Percentiles rank a stretch among this genome's conserved stretches.
Evolutionary conservation across 1,284 basidiomycete genomes (phyloP).

Genomic region (Gymnopus androsaceus): DNA sequence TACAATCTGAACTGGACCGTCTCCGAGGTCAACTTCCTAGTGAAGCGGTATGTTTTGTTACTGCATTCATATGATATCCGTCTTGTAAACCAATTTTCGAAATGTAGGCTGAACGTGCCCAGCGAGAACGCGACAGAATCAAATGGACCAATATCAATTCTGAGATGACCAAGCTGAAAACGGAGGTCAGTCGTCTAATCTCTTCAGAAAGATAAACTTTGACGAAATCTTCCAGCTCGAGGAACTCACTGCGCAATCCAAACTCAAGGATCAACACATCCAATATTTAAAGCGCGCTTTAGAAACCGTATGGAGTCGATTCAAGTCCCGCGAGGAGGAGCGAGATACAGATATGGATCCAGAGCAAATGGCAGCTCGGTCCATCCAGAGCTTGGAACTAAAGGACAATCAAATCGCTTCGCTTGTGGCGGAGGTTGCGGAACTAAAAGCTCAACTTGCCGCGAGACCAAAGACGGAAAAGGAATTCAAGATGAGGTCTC

Average conservation of each 20-base stretch:
- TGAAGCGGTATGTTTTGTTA: slow-evolving; percentile 52
- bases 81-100: slow-evolving; percentile 11
- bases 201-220: too few species aligned
- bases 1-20: slow-evolving; percentile 74
- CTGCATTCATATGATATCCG: not conserved
- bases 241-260: slow-evolving; percentile 52
- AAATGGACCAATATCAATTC: slow-evolving; percentile 79
- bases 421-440: slow-evolving; percentile 54
- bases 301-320: slow-evolving; percentile 81
- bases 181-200: slow-evolving; percentile 48
- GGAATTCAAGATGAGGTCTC: slow-evolving; percentile 68
- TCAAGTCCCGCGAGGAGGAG: slow-evolving; percentile 53
- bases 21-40: slow-evolving; percentile 56
- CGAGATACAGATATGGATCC: slow-evolving; percentile 62
- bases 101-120: slow-evolving; percentile 72
- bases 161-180: slow-evolving; percentile 74
- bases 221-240: slow-evolving; percentile 54
- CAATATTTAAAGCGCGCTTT: slow-evolving; percentile 80
- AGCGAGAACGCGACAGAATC: slow-evolving; percentile 71
- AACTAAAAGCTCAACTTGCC: slow-evolving; percentile 52
- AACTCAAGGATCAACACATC: slow-evolving; percentile 72
- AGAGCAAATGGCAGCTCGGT: slow-evolving; percentile 67
- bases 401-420: slow-evolving; percentile 70
- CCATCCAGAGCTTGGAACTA: slow-evolving; percentile 70
- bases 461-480: slow-evolving; percentile 65